Evolutionary conservation across 2,329 filamentous ascomycete genomes (phyloP).

Genomic region (Zasmidium cellare): DNA sequence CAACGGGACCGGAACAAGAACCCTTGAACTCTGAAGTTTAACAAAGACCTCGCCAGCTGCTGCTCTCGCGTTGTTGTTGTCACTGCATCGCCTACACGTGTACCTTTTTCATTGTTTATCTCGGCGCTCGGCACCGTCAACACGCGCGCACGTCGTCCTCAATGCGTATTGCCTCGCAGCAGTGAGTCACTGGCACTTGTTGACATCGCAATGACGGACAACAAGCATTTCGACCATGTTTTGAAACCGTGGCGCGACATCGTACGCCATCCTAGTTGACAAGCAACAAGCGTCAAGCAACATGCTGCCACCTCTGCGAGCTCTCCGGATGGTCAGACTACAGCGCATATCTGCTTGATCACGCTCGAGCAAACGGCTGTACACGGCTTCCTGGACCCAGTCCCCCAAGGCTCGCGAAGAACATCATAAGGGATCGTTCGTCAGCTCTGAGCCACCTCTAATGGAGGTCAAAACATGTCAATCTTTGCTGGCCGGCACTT

Average conservation of each 20-base stretch:
- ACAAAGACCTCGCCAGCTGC: neutral
- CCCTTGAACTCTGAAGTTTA: neutral
- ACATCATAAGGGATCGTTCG: neutral
- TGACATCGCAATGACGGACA: neutral
- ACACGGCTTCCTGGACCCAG: neutral
- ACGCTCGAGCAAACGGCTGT: slow-evolving; percentile 1
- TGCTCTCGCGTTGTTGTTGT: neutral
- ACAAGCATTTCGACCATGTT: neutral
- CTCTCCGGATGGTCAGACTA: neutral
- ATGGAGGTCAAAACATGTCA: neutral
- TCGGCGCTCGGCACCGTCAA: neutral
- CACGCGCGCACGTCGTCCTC: neutral
- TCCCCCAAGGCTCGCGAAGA: neutral
- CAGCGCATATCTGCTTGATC: neutral
- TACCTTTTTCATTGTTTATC: neutral
- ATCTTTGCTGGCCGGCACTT: neutral
- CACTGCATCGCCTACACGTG: neutral
- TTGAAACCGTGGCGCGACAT: neutral
- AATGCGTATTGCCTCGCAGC: neutral
- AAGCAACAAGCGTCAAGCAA: neutral
- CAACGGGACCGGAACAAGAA: neutral
- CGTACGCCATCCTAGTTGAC: neutral
- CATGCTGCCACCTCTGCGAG: neutral
- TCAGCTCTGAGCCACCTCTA: neutral
- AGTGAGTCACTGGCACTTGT: neutral